Evolutionary conservation across 805 yeast genomes (phyloP), one percentile per base, ranked within the genome.

Genomic region (Yarrowia sp.): DNA sequence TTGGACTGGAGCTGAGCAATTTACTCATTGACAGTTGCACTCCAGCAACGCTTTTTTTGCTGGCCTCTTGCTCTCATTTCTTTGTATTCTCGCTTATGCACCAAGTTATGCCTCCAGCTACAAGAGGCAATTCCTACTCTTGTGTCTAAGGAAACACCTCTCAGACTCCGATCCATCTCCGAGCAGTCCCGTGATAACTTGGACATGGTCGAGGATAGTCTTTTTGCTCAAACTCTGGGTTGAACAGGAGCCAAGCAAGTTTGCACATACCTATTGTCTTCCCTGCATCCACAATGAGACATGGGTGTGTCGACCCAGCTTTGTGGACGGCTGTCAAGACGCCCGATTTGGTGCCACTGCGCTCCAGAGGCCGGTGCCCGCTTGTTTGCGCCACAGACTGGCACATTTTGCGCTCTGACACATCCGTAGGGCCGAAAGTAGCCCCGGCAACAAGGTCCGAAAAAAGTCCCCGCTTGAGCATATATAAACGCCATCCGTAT

Each of bases 231-330:
- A 53, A 22, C 59, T 53, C 59, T 53, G 59, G 59, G 59, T 53
- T 53, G 45, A 12, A 19, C 40, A 12, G n/a, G 8, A 40, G 59
- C 59, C 59, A 53, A 53, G 59, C 43, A 16, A 38, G 43, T 8
- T 5, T 15, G 53, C 55, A 35, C 22, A n/a, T 36, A 35, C 26
- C 59, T 53, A 53, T 53, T 40, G 59, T 53, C 45, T 53, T 53
- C 59, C 59, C 59, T 53, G 59, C 59, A 40, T 53, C 59, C 16
- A 40, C 58, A 53, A 52, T 53, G 59, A 53, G 59, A 53, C 59
- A 53, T 36, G 58, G 26, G 26, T 38, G 40, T 38, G 10, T 9
- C 40, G 40, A 9, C 40, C 10, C 12, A 38, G 40, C 11, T 19
- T 16, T n/a, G 41, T 8, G 16, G 52, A 48, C 19, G 8, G 52